Evolutionary conservation across 768 basidiomycete genomes (phyloP), one percentile per base, ranked within the genome.

Genomic region (Aureoboletus auriporus): DNA sequence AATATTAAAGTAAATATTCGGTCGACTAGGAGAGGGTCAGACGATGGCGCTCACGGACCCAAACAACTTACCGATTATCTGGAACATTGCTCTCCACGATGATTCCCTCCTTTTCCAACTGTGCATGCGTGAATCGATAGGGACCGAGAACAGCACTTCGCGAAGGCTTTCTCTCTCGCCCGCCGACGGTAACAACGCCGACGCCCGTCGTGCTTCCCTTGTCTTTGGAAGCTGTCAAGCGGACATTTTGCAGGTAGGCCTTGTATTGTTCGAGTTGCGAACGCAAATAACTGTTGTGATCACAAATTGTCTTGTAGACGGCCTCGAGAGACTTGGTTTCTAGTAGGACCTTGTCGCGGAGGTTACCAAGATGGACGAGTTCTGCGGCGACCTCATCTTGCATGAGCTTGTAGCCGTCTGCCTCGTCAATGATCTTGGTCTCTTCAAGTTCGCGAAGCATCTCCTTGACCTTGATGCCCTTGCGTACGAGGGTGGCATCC

Each of bases 51-150:
- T 31, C 17, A 14, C 29, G 12, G 13, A 17, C 16, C 11, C 7
- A 31, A 16, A 16, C 4, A 16, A 47, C 86, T 60, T 51, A 90
- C 94, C 95, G 78, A 64, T 95, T 97, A 66, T 99, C 96, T 10
- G 96, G 96, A 27, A 99, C 96, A 68, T 98, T 98, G 64, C 94
- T 97, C 69, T 98, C 94, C 42, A 98, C 91, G 62, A 99, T 98
- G 61, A 99, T 94, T 11, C 94, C 94, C 71, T 98, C 96, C 71
- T 97, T 98, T 75, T 99, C 96, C 56, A 99, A 72, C 66, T 98
- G 96, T 23, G 91, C 91, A 65, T 99, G 96, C 3, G 96, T 98
- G 62, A 96, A 99, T 52, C 96, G 80, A 70, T 96, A 97, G 10
- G 96, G 96, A 6, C 96, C 96, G 36, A 95, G 80, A 9, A 91